Conservation (phyloP, 1,284 basidiomycete species). For the Apiotrichum siamense region DNA sequence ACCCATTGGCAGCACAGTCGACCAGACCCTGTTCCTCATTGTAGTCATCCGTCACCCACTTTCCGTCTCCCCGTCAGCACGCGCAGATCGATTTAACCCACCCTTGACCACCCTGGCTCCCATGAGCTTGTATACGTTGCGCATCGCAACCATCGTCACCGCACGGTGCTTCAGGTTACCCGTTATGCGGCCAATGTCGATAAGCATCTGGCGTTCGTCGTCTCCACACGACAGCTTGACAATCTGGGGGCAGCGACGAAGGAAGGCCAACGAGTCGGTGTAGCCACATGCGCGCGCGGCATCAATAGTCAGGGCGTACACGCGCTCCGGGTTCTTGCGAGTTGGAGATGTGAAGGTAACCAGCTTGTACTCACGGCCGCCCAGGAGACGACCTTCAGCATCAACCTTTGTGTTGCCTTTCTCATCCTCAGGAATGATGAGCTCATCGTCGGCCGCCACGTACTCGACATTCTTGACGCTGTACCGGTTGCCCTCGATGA, state of each 20-base stretch:
- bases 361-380: constrained; percentile 80
- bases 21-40: constrained; percentile 74
- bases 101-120: constrained; percentile 83
- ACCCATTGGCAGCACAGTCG: constrained; percentile 63
- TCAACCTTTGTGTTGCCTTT: constrained; percentile 92
- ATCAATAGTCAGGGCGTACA: constrained; percentile 95
- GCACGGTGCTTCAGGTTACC: constrained; percentile 82
- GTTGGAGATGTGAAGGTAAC: constrained; percentile 75
- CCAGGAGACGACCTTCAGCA: constrained; percentile 70
- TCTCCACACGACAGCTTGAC: constrained; percentile 82
- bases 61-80: constrained; percentile 59
- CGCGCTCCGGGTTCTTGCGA: constrained; percentile 67
- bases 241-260: constrained; percentile 81
- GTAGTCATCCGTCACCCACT: constrained; percentile 91
- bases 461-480: constrained; percentile 65
- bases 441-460: constrained; percentile 79
- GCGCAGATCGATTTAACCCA: constrained; percentile 46
- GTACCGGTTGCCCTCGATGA: constrained; percentile 17
- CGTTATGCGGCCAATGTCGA: constrained; percentile 76
- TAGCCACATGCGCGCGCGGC: constrained; percentile 92
- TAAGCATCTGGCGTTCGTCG: constrained; percentile 85
- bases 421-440: constrained; percentile 72
- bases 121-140: constrained; percentile 90
- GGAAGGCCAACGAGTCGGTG: constrained; percentile 93
- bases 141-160: constrained; percentile 85